Evolutionary conservation across 768 basidiomycete species (phyloP), one percentile per base, ranked within the genome.

Genomic region (Tremella yokohamensis): DNA sequence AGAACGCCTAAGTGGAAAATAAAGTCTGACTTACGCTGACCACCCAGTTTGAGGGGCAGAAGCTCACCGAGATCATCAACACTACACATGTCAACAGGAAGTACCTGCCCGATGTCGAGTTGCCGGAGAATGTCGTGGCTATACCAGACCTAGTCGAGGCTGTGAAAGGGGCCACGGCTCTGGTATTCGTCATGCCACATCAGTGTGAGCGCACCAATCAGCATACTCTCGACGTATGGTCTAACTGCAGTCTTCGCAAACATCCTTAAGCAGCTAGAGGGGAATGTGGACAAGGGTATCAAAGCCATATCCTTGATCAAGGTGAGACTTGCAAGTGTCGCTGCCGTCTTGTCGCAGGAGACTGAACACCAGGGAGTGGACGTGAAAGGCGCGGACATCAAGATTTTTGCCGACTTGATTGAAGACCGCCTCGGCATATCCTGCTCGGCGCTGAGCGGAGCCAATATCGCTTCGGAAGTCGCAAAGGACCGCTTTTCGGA

Each of bases 401-500:
- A 75, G 56, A 77, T 80, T 66, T 80, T 79, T 63, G 75, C 79
- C 19, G 79, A 80, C 52, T 71, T 79, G 18, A 80, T 81, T 62
- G 68, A 76, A 40, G 62, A 75, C 22, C 63, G 72, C 22, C 73
- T 81, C 22, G 77, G 75, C 16, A 71, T 79, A 49, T 70, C 73
- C 12, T 79, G 77, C 57, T 77, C 78, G 6, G 78, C 79, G 1
- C 64, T 81, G n/a, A 78, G 77, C 26, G 80, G 80, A 3, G 80
- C 80, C 42, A 81, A 81, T 65, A 80, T 81, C 56, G 80, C 80
- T 39, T 67, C 76, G 49, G 80, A 81, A 65, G 80, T 81, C 45
- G 80, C 80, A 1, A 66, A 56, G 29, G 80, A 78, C 49, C 61
- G 68, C 38, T 80, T 80, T 69, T 77, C 76, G 18, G 80, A 81